Conservation (phyloP, 108 stramenopile species). For the Stephanodiscus triporus region DNA sequence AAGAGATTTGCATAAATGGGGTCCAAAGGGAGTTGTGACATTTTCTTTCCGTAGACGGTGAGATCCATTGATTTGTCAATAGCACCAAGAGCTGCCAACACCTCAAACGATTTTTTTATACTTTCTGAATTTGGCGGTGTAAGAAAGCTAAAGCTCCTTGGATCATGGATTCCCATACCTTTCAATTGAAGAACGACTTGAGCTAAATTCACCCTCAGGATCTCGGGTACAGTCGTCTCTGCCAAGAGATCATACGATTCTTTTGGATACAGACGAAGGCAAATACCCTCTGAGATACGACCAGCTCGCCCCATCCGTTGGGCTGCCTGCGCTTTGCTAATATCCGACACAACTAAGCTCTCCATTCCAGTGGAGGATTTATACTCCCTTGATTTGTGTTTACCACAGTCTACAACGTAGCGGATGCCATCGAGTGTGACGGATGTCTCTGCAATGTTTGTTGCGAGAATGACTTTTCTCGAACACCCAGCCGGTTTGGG, state of each 20-base stretch:
- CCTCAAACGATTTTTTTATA: slow-evolving; percentile 65
- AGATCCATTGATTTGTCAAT: slow-evolving; percentile 67
- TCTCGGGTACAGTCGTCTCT: slow-evolving; percentile 85
- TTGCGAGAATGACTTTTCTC: slow-evolving; percentile 92
- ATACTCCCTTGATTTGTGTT: slow-evolving; percentile 77
- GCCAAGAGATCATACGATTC: slow-evolving; percentile 64
- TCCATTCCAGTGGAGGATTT: slow-evolving; percentile 86
- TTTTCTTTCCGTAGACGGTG: slow-evolving; percentile 72
- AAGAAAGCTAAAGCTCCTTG: slow-evolving; percentile 87
- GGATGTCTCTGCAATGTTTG: slow-evolving; percentile 97
- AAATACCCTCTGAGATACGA: slow-evolving; percentile 72
- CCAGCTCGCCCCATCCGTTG: slow-evolving; percentile 87
- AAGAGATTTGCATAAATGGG: slow-evolving; percentile 79
- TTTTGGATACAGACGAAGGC: slow-evolving; percentile 84
- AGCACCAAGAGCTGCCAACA: slow-evolving; percentile 66
- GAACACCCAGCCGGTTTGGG: slow-evolving; percentile 71
- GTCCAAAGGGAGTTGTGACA: slow-evolving; percentile 83
- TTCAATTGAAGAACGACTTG: slow-evolving; percentile 92
- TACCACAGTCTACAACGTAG: slow-evolving; percentile 95
- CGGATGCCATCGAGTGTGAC: slow-evolving; percentile 97
- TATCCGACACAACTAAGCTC: slow-evolving; percentile 64
- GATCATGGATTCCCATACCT: slow-evolving; percentile 92
- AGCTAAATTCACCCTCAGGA: slow-evolving; percentile 69
- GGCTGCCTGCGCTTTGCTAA: slow-evolving; percentile 76
- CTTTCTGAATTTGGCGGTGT: slow-evolving; percentile 62